phyloP scores from a whole-genome alignment of 805 yeast genomes.

The Lipomyces chichibuensis region DNA sequence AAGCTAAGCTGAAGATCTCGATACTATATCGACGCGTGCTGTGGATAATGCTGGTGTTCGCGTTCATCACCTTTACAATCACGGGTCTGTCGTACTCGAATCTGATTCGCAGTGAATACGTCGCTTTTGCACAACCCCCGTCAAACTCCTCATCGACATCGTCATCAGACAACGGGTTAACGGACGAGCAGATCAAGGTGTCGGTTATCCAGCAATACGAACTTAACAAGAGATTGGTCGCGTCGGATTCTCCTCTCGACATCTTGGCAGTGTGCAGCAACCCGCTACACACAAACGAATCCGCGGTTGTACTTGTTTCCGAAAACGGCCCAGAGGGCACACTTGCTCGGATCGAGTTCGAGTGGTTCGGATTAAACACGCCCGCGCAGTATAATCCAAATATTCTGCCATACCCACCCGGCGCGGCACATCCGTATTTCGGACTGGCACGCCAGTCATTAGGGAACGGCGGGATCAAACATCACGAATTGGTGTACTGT shows the following conservation, averaged over 20 bases:
- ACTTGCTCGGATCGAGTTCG: slow-evolving; percentile 19
- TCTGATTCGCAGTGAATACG: neutral
- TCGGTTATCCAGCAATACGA: slow-evolving; percentile 17
- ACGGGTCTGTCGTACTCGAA: neutral
- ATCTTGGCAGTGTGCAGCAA: slow-evolving; percentile 10
- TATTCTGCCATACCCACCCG: slow-evolving; percentile 23
- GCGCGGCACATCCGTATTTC: slow-evolving; percentile 19
- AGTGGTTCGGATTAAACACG: slow-evolving; percentile 17
- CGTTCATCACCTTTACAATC: neutral
- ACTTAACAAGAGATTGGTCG: neutral
- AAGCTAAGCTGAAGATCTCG: no score
- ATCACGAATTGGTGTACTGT: slow-evolving; percentile 21
- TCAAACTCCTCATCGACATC: neutral
- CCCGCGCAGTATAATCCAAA: slow-evolving; percentile 20
- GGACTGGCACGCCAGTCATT: slow-evolving; percentile 7
- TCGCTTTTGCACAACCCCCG: neutral
- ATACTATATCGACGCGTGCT: slow-evolving; percentile 1
- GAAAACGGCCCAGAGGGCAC: slow-evolving; percentile 19
- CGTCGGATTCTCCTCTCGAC: slow-evolving; percentile 7
- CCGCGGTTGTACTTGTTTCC: slow-evolving; percentile 15
- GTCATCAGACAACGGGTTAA: neutral
- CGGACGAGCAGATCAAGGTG: neutral
- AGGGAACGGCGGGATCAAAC: neutral
- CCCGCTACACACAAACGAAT: slow-evolving; percentile 3
- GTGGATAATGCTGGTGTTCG: neutral